These are phyloP conservation scores for Parasarocladium wereldwijsianum DNA, from an alignment of 2,329 filamentous ascomycete genomes.

Conservation along the genomic window DNA sequence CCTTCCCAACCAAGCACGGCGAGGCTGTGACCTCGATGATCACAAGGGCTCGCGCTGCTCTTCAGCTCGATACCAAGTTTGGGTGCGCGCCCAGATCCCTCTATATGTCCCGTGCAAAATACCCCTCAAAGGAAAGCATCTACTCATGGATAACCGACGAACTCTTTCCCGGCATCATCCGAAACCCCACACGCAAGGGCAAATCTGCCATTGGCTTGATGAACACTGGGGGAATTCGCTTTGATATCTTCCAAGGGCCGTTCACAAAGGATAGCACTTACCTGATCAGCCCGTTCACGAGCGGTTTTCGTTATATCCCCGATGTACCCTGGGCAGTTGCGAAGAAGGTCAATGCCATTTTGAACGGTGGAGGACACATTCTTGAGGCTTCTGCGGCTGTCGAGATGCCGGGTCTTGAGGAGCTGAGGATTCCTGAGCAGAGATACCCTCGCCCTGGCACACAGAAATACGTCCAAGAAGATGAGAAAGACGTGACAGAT, in stretches of 20 bases:
- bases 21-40: slow-evolving; percentile 59
- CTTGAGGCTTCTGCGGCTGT: slow-evolving; percentile 17
- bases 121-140: slow-evolving; percentile 60
- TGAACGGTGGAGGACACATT: slow-evolving; percentile 41
- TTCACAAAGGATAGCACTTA: slow-evolving; percentile 83
- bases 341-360: slow-evolving; percentile 45
- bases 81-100: slow-evolving; percentile 73
- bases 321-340: slow-evolving; percentile 71
- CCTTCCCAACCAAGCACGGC: slow-evolving; percentile 65
- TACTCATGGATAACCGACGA: slow-evolving; percentile 66
- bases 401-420: slow-evolving; percentile 28
- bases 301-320: slow-evolving; percentile 59
- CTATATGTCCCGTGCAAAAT: slow-evolving; percentile 70
- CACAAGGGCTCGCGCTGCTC: slow-evolving; percentile 47
- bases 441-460: slow-evolving; percentile 11
- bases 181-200: slow-evolving; percentile 40
- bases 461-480: slow-evolving; percentile 3
- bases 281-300: slow-evolving; percentile 78
- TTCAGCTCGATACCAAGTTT: slow-evolving; percentile 58
- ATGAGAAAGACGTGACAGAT: no score
- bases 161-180: slow-evolving; percentile 55
- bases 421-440: slow-evolving; percentile 35
- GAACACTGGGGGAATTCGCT: slow-evolving; percentile 86
- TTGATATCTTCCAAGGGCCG: slow-evolving; percentile 84
- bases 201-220: slow-evolving; percentile 57